Base-by-base conservation (phyloP, 2,329 filamentous ascomycete genomes). In the Aspergillus spinulosporus region DNA sequence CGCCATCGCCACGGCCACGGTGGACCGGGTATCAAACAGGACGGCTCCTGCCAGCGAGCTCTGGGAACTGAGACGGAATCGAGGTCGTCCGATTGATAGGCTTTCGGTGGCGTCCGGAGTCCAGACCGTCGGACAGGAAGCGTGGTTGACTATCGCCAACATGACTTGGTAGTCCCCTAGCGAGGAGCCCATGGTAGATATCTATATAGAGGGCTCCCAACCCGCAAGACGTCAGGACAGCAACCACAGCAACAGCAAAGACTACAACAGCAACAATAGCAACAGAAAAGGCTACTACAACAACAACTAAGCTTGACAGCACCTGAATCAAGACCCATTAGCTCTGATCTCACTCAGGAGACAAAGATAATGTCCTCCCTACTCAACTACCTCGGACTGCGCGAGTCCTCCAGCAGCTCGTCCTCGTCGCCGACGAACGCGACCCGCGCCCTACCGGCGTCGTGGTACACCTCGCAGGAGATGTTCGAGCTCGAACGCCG, bases 301-400 rank as follows among this genome's bases (percentile, higher is more conserved):
- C 21, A 21, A 21, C 21, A 21, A 21, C 21, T 21, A 21, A 21
- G 21, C 21, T 21, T 21, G 21, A 21, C 21, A 21, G 21, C 21
- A 21, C 21, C 21, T 21, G 21, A 21, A 21, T 21, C 21, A 21
- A 21, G 21, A 37, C 34, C 34, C 34, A 37, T 37, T 12, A 8
- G 4, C 34, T 37, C 34, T 12, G n/a, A 8, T 37, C 34, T 12
- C 4, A 8, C 11, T 21, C 21, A 21, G 21, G n/a, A 37, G n/a
- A 37, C 7, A 8, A 37, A 36, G 6, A 15, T 31, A 29, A 54
- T 54, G 51, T 29, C 52, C 29, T 53, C 55, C 6, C 14, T 57
- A 32, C 31, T 53, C 58, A 70, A 61, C 59, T 77, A 74, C 59
- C 71, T 80, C 54, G 74, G 75, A 52, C 63, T 61, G 36, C 44